A percentile compares a stretch with the other conserved stretches of the same genome.
Conservation (phyloP, 257 asterid species). For the Gynochthodes officinalis region DNA sequence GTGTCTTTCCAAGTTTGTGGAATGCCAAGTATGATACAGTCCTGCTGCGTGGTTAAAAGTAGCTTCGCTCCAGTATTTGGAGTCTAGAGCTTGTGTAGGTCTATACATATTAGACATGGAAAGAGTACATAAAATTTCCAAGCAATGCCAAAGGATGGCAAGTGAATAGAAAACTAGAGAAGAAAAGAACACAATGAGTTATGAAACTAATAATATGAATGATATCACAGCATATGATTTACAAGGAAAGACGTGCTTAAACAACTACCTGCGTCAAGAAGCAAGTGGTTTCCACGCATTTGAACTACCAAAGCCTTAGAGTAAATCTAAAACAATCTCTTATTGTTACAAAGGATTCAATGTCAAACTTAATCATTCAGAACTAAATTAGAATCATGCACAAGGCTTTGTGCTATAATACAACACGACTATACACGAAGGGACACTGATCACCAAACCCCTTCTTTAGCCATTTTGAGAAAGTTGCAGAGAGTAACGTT, state of each 20-base stretch:
- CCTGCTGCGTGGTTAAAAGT: too few species aligned
- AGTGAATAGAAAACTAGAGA: neutral
- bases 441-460: constrained; percentile 60
- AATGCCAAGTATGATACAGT: too few species aligned
- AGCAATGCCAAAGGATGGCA: neutral
- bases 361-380: neutral
- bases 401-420: constrained; percentile 16
- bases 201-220: neutral
- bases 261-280: constrained; percentile 9
- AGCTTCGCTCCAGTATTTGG: too few species aligned
- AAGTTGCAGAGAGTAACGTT: constrained; percentile 80
- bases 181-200: neutral
- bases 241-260: constrained; percentile 6
- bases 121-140: too few species aligned
- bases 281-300: constrained; percentile 4
- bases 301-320: neutral
- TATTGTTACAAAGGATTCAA: neutral
- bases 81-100: too few species aligned
- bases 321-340: neutral
- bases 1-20: too few species aligned
- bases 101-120: too few species aligned
- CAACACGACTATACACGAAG: neutral
- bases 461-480: constrained; percentile 89
- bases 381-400: constrained; percentile 26
- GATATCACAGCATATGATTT: neutral